phyloP scores from a whole-genome alignment of 352 stramenopile species.

The Blastocystis sp. region DNA sequence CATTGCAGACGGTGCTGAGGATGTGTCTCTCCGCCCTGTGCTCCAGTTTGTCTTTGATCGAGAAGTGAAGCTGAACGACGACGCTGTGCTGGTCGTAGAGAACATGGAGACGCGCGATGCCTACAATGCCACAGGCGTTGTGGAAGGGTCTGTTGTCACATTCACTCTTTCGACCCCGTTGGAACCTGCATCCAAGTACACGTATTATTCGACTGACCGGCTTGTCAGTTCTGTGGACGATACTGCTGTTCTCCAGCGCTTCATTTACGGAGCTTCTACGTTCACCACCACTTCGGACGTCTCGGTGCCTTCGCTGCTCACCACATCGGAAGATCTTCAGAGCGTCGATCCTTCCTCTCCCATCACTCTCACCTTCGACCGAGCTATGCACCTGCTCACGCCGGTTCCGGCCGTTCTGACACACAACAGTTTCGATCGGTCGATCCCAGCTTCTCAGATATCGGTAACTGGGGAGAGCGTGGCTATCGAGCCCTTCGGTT shows the following conservation, averaged over 20 bases:
- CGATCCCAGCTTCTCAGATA: background rate
- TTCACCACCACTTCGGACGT: background rate
- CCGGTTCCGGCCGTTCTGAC: background rate
- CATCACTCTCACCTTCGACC: background rate
- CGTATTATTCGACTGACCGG: background rate
- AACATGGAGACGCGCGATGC: background rate
- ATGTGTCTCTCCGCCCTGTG: constrained; percentile 16
- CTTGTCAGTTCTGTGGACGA: background rate
- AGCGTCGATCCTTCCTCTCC: background rate
- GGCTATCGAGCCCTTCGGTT: background rate
- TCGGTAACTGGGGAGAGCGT: background rate
- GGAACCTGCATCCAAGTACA: background rate
- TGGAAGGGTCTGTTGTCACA: background rate
- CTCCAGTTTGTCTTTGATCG: background rate
- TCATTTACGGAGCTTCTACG: background rate
- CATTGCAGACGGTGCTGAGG: background rate
- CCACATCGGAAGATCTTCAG: background rate
- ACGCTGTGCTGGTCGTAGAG: background rate
- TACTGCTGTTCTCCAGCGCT: background rate
- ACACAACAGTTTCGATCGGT: too few species aligned
- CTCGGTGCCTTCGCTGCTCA: background rate
- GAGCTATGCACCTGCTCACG: background rate
- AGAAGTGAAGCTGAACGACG: background rate
- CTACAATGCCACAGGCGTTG: background rate
- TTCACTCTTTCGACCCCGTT: background rate